Conservation (phyloP, 164 flowering plant species). For the Santalum album region DNA sequence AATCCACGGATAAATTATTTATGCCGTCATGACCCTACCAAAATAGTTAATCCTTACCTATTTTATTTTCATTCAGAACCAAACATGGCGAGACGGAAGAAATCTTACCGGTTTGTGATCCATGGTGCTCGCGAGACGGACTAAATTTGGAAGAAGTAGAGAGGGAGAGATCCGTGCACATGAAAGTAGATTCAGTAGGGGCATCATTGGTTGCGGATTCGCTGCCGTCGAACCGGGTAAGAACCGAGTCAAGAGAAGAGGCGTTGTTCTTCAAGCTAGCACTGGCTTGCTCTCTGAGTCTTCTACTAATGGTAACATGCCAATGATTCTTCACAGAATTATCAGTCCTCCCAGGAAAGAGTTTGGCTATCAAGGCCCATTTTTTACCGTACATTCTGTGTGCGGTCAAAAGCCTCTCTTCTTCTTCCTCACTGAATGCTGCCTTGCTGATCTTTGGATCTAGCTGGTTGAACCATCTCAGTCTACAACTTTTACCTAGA, state of each 20-base stretch:
- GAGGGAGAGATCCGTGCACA: constrained; percentile 50
- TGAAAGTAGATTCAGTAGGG: constrained; percentile 39
- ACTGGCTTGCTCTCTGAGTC: constrained; percentile 38
- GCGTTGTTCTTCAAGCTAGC: constrained; percentile 33
- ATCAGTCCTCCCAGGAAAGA: constrained; percentile 75
- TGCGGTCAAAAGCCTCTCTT: constrained; percentile 52
- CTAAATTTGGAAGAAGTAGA: constrained; percentile 5
- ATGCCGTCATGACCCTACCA: no score
- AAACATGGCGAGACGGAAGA: no score
- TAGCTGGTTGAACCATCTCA: constrained; percentile 83
- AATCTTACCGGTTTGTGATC: no score
- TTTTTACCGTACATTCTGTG: constrained; percentile 57
- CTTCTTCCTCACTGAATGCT: constrained; percentile 65
- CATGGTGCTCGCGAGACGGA: no score
- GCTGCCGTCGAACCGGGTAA: constrained; percentile 30
- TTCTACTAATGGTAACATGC: constrained; percentile 77
- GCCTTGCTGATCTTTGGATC: constrained; percentile 69
- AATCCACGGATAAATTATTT: no score
- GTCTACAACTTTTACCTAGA: constrained; percentile 73
- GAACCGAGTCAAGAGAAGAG: not conserved
- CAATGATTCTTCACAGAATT: constrained; percentile 83
- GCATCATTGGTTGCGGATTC: constrained; percentile 31
- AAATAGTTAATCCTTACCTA: no score
- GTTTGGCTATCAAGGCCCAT: constrained; percentile 73
- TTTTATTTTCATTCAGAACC: no score